Conservation (phyloP, 2,329 filamentous ascomycete genomes). For the Zasmidium citrigriseum region DNA sequence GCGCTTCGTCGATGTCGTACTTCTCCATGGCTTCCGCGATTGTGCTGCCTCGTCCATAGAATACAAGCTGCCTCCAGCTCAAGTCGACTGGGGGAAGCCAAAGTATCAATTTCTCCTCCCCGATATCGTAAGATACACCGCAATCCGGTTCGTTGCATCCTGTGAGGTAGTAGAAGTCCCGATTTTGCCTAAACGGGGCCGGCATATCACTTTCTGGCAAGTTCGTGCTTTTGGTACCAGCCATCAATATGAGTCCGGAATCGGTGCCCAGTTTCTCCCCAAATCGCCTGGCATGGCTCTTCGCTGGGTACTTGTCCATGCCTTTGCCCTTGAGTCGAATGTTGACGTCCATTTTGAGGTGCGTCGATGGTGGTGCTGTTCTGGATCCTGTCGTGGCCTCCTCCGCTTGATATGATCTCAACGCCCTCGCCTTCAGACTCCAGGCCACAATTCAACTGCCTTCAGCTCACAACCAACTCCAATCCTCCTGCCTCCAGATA, state of each 20-base stretch:
- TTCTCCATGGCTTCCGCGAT: conserved; percentile 70
- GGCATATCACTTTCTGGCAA: conserved; percentile 75
- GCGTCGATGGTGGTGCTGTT: background rate
- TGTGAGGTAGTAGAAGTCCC: conserved; percentile 92
- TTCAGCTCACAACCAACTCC: too few relatives aligned
- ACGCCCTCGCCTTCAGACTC: too few relatives aligned
- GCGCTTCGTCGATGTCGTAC: conserved; percentile 79
- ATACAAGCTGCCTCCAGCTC: conserved; percentile 74
- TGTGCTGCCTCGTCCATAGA: conserved; percentile 84
- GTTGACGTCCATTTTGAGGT: conserved; percentile 6
- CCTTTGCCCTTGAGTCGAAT: conserved; percentile 7
- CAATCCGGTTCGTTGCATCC: conserved; percentile 82
- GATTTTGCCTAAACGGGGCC: conserved; percentile 73
- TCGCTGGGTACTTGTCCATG: conserved; percentile 69
- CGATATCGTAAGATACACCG: conserved; percentile 78
- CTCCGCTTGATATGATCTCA: too few relatives aligned
- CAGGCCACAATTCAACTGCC: too few relatives aligned
- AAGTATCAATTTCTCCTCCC: conserved; percentile 71
- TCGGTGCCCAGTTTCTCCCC: conserved; percentile 69
- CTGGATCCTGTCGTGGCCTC: too few relatives aligned
- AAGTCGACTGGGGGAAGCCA: conserved; percentile 89
- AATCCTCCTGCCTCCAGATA: too few relatives aligned
- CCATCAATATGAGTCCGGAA: conserved; percentile 76
- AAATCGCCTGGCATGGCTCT: conserved; percentile 80
- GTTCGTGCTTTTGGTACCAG: conserved; percentile 51